phyloP scores from a whole-genome alignment of 805 yeast genomes.

The Metschnikowia gruessii region DNA sequence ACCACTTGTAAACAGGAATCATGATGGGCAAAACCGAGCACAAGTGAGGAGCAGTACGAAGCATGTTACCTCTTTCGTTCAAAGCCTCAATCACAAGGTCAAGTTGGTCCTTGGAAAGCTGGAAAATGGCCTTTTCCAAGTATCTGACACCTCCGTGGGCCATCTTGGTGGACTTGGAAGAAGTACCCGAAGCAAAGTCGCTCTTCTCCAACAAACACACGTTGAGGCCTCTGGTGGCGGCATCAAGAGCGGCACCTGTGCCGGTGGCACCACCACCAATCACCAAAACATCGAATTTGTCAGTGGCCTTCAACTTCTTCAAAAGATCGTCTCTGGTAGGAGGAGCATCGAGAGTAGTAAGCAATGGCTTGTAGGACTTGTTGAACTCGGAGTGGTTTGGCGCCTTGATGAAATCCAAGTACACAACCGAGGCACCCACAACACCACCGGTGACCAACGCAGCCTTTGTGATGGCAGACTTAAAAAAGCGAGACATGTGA shows the following conservation, averaged over 20 bases:
- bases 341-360: slow-evolving; percentile 45
- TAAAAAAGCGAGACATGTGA: slow-evolving; percentile 23
- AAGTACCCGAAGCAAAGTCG: slow-evolving; percentile 91
- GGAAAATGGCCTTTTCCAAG: slow-evolving; percentile 91
- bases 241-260: slow-evolving; percentile 89
- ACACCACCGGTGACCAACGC: slow-evolving; percentile 31
- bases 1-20: slow-evolving; percentile 94
- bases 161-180: slow-evolving; percentile 91
- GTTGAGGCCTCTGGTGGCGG: slow-evolving; percentile 83
- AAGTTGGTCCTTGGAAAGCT: slow-evolving; percentile 84
- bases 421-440: slow-evolving; percentile 37
- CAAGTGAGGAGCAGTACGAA: slow-evolving; percentile 90
- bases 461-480: slow-evolving; percentile 29
- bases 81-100: slow-evolving; percentile 87
- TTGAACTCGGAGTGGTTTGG: slow-evolving; percentile 27
- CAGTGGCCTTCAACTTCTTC: slow-evolving; percentile 28
- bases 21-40: slow-evolving; percentile 83
- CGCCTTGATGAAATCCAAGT: slow-evolving; percentile 39
- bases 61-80: slow-evolving; percentile 80
- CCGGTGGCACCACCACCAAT: slow-evolving; percentile 98
- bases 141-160: slow-evolving; percentile 98
- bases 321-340: slow-evolving; percentile 57
- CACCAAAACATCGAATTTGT: slow-evolving; percentile 73
- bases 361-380: slow-evolving; percentile 42
- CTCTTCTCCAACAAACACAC: slow-evolving; percentile 83